Conservation (phyloP, 495 filamentous ascomycete species). For the Lasiosphaeria hispida region DNA sequence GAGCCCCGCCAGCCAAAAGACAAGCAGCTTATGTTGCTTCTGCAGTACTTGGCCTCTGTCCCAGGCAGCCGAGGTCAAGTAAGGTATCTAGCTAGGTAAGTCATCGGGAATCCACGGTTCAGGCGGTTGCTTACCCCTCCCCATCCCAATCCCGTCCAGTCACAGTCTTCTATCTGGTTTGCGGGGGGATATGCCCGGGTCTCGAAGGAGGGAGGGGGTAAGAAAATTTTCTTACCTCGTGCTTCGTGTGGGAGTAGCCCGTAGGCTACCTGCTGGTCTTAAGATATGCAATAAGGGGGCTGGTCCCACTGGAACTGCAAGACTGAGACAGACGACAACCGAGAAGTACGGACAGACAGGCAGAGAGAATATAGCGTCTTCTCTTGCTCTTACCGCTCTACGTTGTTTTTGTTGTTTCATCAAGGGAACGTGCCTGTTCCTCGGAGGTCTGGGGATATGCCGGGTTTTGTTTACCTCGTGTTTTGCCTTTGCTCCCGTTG, state of each 20-base stretch:
- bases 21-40: not conserved
- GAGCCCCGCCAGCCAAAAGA: not conserved
- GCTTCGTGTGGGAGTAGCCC: not conserved
- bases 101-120: not conserved
- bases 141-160: not conserved
- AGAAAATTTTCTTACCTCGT: constrained; percentile 14
- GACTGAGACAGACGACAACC: too few species aligned
- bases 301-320: too few species aligned
- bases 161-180: not conserved
- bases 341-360: too few species aligned
- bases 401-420: too few species aligned
- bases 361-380: too few species aligned
- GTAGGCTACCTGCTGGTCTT: constrained; percentile 8
- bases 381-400: too few species aligned
- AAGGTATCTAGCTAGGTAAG: not conserved
- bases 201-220: not conserved
- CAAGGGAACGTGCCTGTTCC: too few species aligned
- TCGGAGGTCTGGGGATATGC: too few species aligned
- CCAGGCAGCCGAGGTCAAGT: not conserved
- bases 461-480: too few species aligned
- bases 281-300: constrained; percentile 13
- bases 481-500: too few species aligned
- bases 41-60: not conserved
- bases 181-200: not conserved
- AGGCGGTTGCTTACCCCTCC: constrained; percentile 1